Conservation (phyloP, 164 flowering plant genomes). For the Magnolia kwangsiensis region DNA sequence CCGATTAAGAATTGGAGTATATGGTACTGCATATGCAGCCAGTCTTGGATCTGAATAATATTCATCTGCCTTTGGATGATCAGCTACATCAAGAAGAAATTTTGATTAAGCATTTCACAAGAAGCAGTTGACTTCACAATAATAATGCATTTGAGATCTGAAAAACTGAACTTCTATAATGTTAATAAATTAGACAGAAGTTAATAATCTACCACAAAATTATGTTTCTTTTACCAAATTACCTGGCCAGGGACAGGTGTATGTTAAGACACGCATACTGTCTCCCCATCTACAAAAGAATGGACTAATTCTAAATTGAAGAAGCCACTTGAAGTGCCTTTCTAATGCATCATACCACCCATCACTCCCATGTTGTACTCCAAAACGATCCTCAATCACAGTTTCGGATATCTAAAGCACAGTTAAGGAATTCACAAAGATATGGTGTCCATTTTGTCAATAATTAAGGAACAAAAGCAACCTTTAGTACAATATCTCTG, state of each 20-base stretch:
- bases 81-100: conserved; percentile 42
- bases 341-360: conserved; percentile 86
- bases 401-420: conserved; percentile 79
- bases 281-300: conserved; percentile 97
- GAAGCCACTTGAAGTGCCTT: conserved; percentile 91
- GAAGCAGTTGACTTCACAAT: neutral
- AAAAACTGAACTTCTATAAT: neutral
- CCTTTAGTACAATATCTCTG: no score
- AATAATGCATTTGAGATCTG: neutral
- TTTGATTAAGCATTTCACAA: neutral
- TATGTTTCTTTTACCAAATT: conserved; percentile 5
- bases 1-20: conserved; percentile 61
- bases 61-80: conserved; percentile 91
- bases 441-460: no score
- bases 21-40: conserved; percentile 95
- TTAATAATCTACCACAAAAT: neutral
- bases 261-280: conserved; percentile 87
- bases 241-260: conserved; percentile 99
- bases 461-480: no score
- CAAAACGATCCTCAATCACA: conserved; percentile 95
- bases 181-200: neutral
- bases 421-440: conserved; percentile 17
- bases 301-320: conserved; percentile 88
- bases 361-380: conserved; percentile 79
- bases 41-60: conserved; percentile 83